Percentiles rank a stretch among this genome's conserved stretches.
Evolutionary conservation across 257 asterid species (phyloP).

Genomic region (Gardenia jasminoides): DNA sequence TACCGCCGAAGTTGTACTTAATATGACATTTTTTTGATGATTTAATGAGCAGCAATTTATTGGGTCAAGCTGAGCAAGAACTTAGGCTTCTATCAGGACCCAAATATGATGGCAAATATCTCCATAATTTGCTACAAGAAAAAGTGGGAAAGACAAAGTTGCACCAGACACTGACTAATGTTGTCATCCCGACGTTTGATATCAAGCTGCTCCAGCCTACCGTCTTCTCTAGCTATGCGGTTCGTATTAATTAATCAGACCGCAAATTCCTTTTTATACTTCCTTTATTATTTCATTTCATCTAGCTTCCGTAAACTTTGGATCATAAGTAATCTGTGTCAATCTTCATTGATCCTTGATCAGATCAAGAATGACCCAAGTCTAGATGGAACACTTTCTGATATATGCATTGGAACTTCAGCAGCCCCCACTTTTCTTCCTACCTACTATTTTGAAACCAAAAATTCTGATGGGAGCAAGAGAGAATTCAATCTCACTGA

Average conservation of each 20-base stretch:
- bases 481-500: conserved; percentile 48
- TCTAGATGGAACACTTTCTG: conserved; percentile 38
- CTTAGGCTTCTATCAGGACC: conserved; percentile 47
- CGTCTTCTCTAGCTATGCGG: conserved; percentile 24
- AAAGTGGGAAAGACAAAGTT: conserved; percentile 35
- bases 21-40: neutral
- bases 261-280: no score
- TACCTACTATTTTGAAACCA: conserved; percentile 38
- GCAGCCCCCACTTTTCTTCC: conserved; percentile 66
- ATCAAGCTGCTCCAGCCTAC: conserved; percentile 61
- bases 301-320: no score
- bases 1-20: neutral
- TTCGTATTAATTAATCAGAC: neutral
- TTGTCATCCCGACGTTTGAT: conserved; percentile 69
- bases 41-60: neutral
- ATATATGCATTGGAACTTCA: conserved; percentile 56
- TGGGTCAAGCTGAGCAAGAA: conserved; percentile 24
- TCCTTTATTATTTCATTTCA: neutral
- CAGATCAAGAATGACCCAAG: conserved; percentile 30
- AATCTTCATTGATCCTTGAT: conserved; percentile 1
- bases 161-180: conserved; percentile 55
- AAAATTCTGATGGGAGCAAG: conserved; percentile 17
- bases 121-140: conserved; percentile 35
- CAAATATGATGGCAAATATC: conserved; percentile 51
- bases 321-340: no score